phyloP scores from a whole-genome alignment of 345 rosid species.

The Aegle marmelos region DNA sequence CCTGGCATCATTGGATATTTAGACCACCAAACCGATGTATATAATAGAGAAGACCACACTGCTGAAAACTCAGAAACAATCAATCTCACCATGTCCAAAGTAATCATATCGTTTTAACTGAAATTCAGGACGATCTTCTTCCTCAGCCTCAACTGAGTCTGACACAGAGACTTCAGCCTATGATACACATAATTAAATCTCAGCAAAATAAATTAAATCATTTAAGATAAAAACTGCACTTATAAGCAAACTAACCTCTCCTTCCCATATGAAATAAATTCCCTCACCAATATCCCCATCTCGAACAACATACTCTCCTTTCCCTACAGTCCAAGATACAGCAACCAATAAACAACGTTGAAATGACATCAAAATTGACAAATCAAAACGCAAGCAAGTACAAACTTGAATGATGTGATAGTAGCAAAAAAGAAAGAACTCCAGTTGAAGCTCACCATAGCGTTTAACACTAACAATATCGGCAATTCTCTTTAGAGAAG shows the following conservation, averaged over 20 bases:
- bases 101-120: conserved; percentile 75
- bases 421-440: background rate
- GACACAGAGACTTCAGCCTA: conserved; percentile 84
- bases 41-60: background rate
- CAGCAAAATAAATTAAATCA: background rate
- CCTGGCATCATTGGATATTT: conserved; percentile 35
- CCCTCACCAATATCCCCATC: conserved; percentile 82
- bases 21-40: background rate
- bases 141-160: conserved; percentile 39
- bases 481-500: conserved; percentile 65
- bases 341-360: background rate
- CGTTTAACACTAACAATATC: conserved; percentile 41
- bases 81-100: conserved; percentile 72
- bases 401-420: background rate
- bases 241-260: conserved; percentile 59
- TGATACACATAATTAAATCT: conserved; percentile 8
- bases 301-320: conserved; percentile 68
- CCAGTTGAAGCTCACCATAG: conserved; percentile 41
- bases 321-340: conserved; percentile 37
- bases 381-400: too few species aligned
- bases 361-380: background rate
- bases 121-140: conserved; percentile 64
- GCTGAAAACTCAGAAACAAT: background rate
- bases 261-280: conserved; percentile 76
- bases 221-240: background rate